These are phyloP conservation scores for Sporothrix dimorphospora DNA, from an alignment of 2,329 filamentous ascomycete species.

Conservation along the genomic window DNA sequence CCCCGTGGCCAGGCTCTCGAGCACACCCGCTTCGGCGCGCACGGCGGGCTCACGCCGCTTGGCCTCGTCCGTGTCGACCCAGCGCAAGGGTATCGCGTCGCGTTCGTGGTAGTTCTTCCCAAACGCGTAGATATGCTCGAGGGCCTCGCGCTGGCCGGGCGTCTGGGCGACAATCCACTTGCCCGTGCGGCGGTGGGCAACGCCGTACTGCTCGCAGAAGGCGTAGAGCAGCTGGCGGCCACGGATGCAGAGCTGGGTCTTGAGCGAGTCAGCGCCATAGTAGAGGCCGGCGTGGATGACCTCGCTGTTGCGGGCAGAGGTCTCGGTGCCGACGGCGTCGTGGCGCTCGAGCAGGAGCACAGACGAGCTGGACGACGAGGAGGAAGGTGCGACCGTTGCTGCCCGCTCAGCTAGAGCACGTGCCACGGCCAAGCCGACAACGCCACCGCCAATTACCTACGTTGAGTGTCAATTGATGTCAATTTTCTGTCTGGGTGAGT, in stretches of 20 bases:
- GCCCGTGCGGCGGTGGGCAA: conserved; percentile 74
- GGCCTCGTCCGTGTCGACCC: conserved; percentile 67
- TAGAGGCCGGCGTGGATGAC: conserved; percentile 96
- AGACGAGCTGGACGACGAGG: conserved; percentile 49
- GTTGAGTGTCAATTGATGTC: neutral
- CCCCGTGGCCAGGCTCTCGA: conserved; percentile 85
- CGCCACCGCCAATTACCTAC: conserved; percentile 61
- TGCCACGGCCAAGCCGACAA: conserved; percentile 80
- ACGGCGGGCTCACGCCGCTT: conserved; percentile 72
- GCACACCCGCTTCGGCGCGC: conserved; percentile 68
- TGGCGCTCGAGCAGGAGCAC: conserved; percentile 85
- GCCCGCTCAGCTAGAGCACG: conserved; percentile 62
- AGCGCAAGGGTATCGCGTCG: conserved; percentile 63
- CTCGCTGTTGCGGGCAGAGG: conserved; percentile 88
- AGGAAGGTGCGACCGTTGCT: neutral
- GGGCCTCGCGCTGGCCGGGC: conserved; percentile 66
- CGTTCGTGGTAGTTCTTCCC: conserved; percentile 44
- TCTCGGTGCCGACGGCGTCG: conserved; percentile 76
- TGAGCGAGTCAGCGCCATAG: conserved; percentile 76
- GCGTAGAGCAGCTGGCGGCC: conserved; percentile 79
- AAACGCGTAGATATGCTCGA: conserved; percentile 54
- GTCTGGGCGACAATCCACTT: conserved; percentile 97
- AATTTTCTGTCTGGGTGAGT: too few relatives aligned
- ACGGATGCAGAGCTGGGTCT: conserved; percentile 78
- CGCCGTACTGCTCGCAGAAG: conserved; percentile 67